Evolutionary conservation across 768 basidiomycete species (phyloP).

Genomic region (Calocybe cyanea): DNA sequence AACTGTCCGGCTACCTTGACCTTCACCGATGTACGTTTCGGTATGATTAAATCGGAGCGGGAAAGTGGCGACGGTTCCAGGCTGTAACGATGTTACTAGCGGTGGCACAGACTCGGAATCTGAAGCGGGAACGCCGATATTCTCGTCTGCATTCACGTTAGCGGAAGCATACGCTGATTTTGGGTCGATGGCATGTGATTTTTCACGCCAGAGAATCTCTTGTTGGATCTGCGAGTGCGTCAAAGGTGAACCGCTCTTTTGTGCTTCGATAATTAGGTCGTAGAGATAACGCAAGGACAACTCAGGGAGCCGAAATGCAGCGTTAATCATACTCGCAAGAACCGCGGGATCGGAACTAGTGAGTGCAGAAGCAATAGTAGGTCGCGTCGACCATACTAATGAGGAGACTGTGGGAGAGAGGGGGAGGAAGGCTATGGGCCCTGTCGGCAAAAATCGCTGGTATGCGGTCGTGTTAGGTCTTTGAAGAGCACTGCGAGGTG

Average conservation of each 20-base stretch:
- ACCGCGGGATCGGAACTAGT: slow-evolving; percentile 60
- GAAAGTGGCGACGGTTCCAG: slow-evolving; percentile 80
- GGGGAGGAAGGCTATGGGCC: slow-evolving; percentile 94
- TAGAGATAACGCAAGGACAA: slow-evolving; percentile 69
- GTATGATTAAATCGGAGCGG: slow-evolving; percentile 86
- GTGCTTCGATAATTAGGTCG: slow-evolving; percentile 52
- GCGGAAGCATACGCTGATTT: slow-evolving; percentile 62
- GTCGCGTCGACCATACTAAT: slow-evolving; percentile 91
- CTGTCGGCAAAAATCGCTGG: slow-evolving; percentile 92
- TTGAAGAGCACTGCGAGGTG: slow-evolving; percentile 58
- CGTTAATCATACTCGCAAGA: slow-evolving; percentile 77
- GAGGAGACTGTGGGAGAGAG: slow-evolving; percentile 76
- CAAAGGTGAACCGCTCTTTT: slow-evolving; percentile 40
- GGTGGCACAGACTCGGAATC: slow-evolving; percentile 72
- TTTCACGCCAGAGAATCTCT: slow-evolving; percentile 73
- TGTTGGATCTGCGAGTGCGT: slow-evolving; percentile 46
- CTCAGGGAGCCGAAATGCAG: slow-evolving; percentile 82
- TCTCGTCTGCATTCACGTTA: slow-evolving; percentile 21
- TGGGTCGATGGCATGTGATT: slow-evolving; percentile 59
- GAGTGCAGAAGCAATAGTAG: slow-evolving; percentile 68
- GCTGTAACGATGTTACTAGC: slow-evolving; percentile 64
- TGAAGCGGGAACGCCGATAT: slow-evolving; percentile 54
- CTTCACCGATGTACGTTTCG: slow-evolving; percentile 80
- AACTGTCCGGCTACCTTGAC: slow-evolving; percentile 63
- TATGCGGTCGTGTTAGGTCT: slow-evolving; percentile 77